Percentiles rank a stretch among this genome's conserved stretches.
Conservation (phyloP, 306 rosid genomes). For the Leucaena leucocephala region DNA sequence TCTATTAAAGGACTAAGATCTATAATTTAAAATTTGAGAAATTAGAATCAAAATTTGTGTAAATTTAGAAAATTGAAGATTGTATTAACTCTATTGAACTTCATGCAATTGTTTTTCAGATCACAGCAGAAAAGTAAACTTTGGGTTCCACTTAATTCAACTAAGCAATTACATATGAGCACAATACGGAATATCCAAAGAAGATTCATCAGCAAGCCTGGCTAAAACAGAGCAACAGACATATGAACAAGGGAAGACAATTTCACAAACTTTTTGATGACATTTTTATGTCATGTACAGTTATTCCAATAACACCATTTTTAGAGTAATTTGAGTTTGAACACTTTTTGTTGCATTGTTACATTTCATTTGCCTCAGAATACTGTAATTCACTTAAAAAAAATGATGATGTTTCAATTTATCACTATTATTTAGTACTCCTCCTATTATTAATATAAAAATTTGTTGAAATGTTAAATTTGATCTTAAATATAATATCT, state of each 20-base stretch:
- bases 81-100: not conserved
- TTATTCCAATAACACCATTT: slow-evolving; percentile 15
- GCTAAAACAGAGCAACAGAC: not conserved
- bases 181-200: not conserved
- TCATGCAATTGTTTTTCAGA: not conserved
- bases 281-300: not conserved
- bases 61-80: too few species aligned
- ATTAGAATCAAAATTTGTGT: not conserved
- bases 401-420: not conserved
- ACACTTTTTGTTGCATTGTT: not conserved
- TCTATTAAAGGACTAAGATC: too few species aligned
- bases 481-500: too few species aligned
- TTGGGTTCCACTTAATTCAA: not conserved
- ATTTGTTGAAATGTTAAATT: too few species aligned
- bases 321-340: not conserved
- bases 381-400: not conserved
- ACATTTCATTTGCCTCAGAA: not conserved
- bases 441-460: too few species aligned
- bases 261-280: not conserved
- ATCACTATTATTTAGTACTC: not conserved
- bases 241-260: not conserved
- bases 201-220: not conserved
- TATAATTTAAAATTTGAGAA: too few species aligned
- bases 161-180: not conserved
- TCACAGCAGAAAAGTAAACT: not conserved